Evolutionary conservation across 176 grass and related monocot species (phyloP).

Genomic region (Leersia perrieri): DNA sequence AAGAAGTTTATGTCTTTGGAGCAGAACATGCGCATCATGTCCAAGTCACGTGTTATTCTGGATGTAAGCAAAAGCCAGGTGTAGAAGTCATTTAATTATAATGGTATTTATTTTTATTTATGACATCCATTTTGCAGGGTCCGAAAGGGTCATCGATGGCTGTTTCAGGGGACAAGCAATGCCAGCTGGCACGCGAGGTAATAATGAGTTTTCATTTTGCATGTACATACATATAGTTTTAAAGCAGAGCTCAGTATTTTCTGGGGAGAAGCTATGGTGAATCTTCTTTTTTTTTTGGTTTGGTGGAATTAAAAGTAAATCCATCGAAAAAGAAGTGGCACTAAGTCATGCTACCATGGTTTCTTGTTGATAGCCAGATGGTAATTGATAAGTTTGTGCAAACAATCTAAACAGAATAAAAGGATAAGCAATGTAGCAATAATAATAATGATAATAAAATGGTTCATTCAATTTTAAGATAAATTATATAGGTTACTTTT

Average conservation of each 20-base stretch:
- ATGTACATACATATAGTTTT: neutral
- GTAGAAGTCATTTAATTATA: neutral
- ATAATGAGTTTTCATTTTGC: neutral
- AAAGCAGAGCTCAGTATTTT: neutral
- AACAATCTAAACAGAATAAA: neutral
- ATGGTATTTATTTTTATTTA: constrained; percentile 14
- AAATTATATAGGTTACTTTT: neutral
- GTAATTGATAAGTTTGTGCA: neutral
- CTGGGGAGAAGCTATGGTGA: neutral
- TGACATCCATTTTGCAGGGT: constrained; percentile 17
- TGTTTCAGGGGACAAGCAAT: constrained; percentile 5
- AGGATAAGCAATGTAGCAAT: neutral
- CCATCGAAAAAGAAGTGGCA: neutral
- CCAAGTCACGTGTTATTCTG: neutral
- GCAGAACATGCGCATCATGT: constrained; percentile 25
- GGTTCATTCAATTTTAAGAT: neutral
- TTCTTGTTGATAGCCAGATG: neutral
- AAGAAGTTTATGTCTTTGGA: constrained; percentile 43
- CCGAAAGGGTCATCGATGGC: neutral
- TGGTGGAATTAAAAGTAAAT: neutral
- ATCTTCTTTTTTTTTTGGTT: neutral
- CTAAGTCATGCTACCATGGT: constrained; percentile 14
- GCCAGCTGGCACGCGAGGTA: constrained; percentile 32
- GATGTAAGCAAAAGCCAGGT: constrained; percentile 12
- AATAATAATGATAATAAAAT: too few relatives aligned